Base-by-base conservation (phyloP, 2,329 filamentous ascomycete genomes). In the Talaromyces albobiverticillius region DNA sequence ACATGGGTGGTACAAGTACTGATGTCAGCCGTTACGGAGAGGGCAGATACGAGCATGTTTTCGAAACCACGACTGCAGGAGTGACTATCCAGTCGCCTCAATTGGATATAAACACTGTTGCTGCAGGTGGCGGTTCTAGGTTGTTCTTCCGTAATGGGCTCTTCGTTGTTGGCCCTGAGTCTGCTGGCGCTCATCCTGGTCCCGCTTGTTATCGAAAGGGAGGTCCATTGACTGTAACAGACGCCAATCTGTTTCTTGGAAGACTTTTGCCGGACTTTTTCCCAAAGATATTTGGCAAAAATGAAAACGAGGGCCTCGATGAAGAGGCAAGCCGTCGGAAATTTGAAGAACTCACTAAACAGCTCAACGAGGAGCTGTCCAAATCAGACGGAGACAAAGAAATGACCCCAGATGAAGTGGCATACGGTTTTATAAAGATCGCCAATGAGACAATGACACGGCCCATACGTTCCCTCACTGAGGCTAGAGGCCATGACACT, bases 131-230 rank as follows among this genome's bases (percentile, higher is more conserved):
- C 53, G 90, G 90, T 6, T 93, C 88, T 0, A 80, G 87, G 26
- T 55, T 70, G 1, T 69, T 69, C 49, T 71, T 65, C 49, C 85
- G 83, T 58, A 95, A 96, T 60, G 91, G 92, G 0, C 77, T 96
- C 0, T 96, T 96, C 63, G 89, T 94, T 0, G 92, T 96, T 11
- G 92, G 92, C 0, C 92, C 92, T 0, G 92, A 96, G 67, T 95
- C 90, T 3, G 92, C 92, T 1, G 88, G 90, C 32, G 92, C 92
- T 2, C 92, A 96, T 66, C 92, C 92, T 0, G 92, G 92, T 1
- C 92, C 92, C 11, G 90, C 90, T 1, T 96, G 92, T 63, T 96
- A 96, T 70, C 83, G 92, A 13, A 96, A 96, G 71, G 92, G 89
- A 0, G 92, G 92, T 0, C 92, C 92, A 3, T 79, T 93, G 13